Percentiles rank a stretch among this genome's conserved stretches.
Evolutionary conservation across 202 grass and related monocot species (phyloP).

Genomic region (Cymbopogon flexuosus): DNA sequence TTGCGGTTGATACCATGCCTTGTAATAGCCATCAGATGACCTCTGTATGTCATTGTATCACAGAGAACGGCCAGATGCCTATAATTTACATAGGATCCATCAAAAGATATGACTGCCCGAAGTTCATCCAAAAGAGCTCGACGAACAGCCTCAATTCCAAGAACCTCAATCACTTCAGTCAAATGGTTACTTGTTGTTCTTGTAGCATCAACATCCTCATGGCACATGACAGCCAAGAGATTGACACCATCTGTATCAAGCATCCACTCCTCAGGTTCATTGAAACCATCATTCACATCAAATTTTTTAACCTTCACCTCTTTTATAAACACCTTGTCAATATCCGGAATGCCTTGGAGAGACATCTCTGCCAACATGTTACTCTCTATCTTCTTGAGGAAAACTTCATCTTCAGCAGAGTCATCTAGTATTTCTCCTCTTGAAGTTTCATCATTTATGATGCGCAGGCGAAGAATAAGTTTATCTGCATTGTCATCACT

Average conservation of each 20-base stretch:
- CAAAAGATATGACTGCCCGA: slow-evolving; percentile 86
- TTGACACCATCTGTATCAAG: slow-evolving; percentile 94
- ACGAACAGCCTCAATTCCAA: slow-evolving; percentile 93
- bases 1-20: slow-evolving; percentile 90
- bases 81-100: slow-evolving; percentile 94
- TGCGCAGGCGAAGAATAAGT: slow-evolving; percentile 83
- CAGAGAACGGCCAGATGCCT: slow-evolving; percentile 93
- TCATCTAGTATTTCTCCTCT: slow-evolving; percentile 88
- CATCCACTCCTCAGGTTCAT: slow-evolving; percentile 70
- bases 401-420: slow-evolving; percentile 79
- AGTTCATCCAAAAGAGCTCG: slow-evolving; percentile 72
- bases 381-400: slow-evolving; percentile 83
- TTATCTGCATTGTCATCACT: slow-evolving; percentile 99
- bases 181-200: slow-evolving; percentile 96
- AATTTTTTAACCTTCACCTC: slow-evolving; percentile 62
- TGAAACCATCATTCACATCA: slow-evolving; percentile 63
- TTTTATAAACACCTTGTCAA: slow-evolving; percentile 97
- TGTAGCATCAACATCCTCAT: slow-evolving; percentile 87
- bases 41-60: slow-evolving; percentile 93
- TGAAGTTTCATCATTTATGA: slow-evolving; percentile 77
- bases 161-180: slow-evolving; percentile 91
- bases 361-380: slow-evolving; percentile 98
- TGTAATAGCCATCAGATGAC: slow-evolving; percentile 93
- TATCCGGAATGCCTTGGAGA: slow-evolving; percentile 77
- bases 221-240: slow-evolving; percentile 87